These are phyloP conservation scores for Podila epigama DNA, from an alignment of 192 early-diverging fungal species.

Conservation along the genomic window DNA sequence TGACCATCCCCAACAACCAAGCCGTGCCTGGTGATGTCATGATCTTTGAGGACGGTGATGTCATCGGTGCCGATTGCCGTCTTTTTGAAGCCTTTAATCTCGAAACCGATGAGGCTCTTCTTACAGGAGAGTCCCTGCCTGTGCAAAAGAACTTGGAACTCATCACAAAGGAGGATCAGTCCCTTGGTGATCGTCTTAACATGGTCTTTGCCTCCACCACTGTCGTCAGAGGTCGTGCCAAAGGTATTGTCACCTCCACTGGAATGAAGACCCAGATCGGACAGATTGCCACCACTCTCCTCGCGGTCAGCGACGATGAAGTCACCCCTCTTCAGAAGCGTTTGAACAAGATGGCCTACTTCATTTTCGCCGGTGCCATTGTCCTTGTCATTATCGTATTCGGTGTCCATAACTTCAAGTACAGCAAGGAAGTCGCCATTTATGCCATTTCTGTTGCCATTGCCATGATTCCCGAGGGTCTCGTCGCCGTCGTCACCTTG, in stretches of 20 bases:
- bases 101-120: constrained; percentile 90
- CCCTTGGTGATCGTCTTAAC: constrained; percentile 92
- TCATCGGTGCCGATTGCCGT: constrained; percentile 91
- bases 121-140: constrained; percentile 91
- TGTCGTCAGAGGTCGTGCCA: constrained; percentile 89
- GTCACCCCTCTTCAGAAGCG: constrained; percentile 72
- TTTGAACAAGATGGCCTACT: constrained; percentile 79
- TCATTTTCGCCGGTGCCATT: constrained; percentile 76
- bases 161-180: constrained; percentile 71
- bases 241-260: constrained; percentile 86
- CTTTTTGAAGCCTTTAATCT: constrained; percentile 86
- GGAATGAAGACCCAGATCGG: constrained; percentile 94
- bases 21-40: constrained; percentile 90
- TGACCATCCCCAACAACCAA: constrained; percentile 76
- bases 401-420: constrained; percentile 69
- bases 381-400: constrained; percentile 85
- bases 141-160: constrained; percentile 74
- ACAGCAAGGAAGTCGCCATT: constrained; percentile 64
- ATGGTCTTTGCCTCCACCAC: constrained; percentile 90
- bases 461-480: constrained; percentile 95
- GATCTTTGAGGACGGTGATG: constrained; percentile 93
- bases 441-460: constrained; percentile 90
- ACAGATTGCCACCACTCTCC: constrained; percentile 85
- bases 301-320: constrained; percentile 58
- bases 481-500: constrained; percentile 91